These are phyloP conservation scores for Pseudozyma sp. DNA, from an alignment of 1,284 basidiomycete genomes.

Conservation along the genomic window DNA sequence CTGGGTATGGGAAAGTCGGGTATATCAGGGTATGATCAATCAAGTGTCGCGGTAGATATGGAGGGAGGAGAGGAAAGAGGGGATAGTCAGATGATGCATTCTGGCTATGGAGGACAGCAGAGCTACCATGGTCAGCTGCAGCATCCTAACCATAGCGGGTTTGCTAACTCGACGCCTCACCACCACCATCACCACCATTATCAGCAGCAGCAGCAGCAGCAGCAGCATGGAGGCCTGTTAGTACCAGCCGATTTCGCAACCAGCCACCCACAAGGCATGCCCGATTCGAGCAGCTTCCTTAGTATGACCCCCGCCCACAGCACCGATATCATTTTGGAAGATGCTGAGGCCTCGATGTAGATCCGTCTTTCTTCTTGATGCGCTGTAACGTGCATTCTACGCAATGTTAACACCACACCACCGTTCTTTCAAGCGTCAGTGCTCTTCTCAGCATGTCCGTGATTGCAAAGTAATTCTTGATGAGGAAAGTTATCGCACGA, in stretches of 20 bases:
- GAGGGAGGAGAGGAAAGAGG: background rate
- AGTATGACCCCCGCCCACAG: conserved; percentile 16
- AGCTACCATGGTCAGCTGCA: background rate
- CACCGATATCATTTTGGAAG: conserved; percentile 27
- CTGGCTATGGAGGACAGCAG: conserved; percentile 1
- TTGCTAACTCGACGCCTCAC: conserved; percentile 17
- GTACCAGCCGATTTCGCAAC: conserved; percentile 29
- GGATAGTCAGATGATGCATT: background rate
- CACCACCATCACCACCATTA: background rate
- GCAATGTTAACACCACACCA: too few relatives aligned
- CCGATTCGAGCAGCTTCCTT: conserved; percentile 23
- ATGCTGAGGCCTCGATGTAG: conserved; percentile 19
- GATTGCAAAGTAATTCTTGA: too few relatives aligned
- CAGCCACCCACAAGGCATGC: conserved; percentile 12
- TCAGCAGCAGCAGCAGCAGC: background rate
- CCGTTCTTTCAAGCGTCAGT: too few relatives aligned
- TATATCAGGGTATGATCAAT: conserved; percentile 2
- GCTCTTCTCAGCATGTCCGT: too few relatives aligned
- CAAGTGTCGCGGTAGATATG: background rate
- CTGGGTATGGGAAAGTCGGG: conserved; percentile 3
- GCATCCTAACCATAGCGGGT: background rate
- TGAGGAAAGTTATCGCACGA: too few relatives aligned
- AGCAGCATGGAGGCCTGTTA: conserved; percentile 4
- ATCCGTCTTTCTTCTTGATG: background rate
- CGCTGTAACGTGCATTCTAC: too few relatives aligned